Conservation (phyloP, 495 filamentous ascomycete genomes). For the Aspergillus bridgeri region DNA sequence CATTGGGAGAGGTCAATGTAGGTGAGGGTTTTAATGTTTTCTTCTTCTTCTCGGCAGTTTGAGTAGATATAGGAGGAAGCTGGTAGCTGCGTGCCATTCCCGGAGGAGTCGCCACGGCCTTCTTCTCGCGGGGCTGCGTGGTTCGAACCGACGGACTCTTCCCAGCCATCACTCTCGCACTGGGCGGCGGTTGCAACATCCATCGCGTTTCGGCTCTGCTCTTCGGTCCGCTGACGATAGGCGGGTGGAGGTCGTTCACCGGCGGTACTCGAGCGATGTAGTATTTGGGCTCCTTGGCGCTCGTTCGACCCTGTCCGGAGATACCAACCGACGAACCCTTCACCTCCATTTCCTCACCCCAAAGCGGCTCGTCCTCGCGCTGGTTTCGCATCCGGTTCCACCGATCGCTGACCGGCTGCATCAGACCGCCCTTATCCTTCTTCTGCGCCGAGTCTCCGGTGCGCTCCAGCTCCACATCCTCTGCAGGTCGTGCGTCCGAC, state of each 20-base stretch:
- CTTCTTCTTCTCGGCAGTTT: slow-evolving; percentile 2
- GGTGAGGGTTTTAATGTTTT: slow-evolving; percentile 2
- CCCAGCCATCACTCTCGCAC: slow-evolving; percentile 81
- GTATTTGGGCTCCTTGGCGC: slow-evolving; percentile 50
- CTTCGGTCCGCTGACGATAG: slow-evolving; percentile 72
- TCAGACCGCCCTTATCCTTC: slow-evolving; percentile 33
- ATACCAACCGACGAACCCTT: slow-evolving; percentile 51
- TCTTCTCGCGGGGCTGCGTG: slow-evolving; percentile 6
- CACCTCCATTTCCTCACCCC: slow-evolving; percentile 54
- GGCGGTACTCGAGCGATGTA: slow-evolving; percentile 68
- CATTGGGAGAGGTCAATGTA: not conserved
- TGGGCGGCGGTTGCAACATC: slow-evolving; percentile 89
- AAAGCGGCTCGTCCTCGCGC: slow-evolving; percentile 79
- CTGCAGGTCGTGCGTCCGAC: slow-evolving; percentile 28
- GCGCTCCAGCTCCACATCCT: not conserved
- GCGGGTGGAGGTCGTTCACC: slow-evolving; percentile 83
- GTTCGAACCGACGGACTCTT: slow-evolving; percentile 47
- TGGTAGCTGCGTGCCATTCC: not conserved
- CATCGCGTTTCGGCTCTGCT: slow-evolving; percentile 68
- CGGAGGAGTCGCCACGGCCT: not conserved
- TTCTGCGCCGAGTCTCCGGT: slow-evolving; percentile 20
- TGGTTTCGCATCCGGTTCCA: slow-evolving; percentile 77
- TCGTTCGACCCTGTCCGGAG: slow-evolving; percentile 45
- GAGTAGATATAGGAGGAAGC: slow-evolving; percentile 5
- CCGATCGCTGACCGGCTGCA: slow-evolving; percentile 48